A percentile compares a stretch with the other conserved stretches of the same genome.
These are phyloP conservation scores for Macroventuria anomochaeta DNA, from an alignment of 2,329 filamentous ascomycete genomes.

Conservation along the genomic window DNA sequence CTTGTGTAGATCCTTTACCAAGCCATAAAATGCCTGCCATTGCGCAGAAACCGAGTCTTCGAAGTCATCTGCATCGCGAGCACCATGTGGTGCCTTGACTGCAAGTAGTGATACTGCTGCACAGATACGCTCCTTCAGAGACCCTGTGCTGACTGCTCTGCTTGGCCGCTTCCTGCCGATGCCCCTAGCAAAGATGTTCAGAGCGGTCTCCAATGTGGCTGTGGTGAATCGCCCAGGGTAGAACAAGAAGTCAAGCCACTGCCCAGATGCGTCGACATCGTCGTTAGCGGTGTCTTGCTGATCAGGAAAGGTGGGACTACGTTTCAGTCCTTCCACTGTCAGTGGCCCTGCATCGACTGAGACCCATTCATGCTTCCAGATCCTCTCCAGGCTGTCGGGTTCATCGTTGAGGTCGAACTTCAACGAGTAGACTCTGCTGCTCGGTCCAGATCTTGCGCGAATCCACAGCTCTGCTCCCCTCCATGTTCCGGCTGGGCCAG, in stretches of 20 bases:
- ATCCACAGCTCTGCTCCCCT: constrained; percentile 55
- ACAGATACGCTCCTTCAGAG: constrained; percentile 78
- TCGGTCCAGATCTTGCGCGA: constrained; percentile 61
- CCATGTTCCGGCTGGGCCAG: constrained; percentile 47
- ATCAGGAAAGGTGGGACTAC: constrained; percentile 48
- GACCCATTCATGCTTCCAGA: constrained; percentile 67
- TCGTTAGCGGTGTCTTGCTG: constrained; percentile 40
- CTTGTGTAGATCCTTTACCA: constrained; percentile 85
- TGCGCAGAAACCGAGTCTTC: constrained; percentile 76
- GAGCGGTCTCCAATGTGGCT: constrained; percentile 80
- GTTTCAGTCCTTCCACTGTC: constrained; percentile 50
- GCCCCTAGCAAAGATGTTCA: constrained; percentile 79
- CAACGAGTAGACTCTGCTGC: constrained; percentile 71
- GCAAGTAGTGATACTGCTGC: constrained; percentile 74
- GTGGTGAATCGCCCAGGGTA: constrained; percentile 81
- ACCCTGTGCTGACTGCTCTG: constrained; percentile 50
- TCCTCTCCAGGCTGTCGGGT: constrained; percentile 65
- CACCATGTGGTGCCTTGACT: constrained; percentile 66
- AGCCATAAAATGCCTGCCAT: constrained; percentile 88
- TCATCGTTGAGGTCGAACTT: constrained; percentile 73
- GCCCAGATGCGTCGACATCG: constrained; percentile 67
- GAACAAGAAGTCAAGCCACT: constrained; percentile 85
- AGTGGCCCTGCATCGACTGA: constrained; percentile 52
- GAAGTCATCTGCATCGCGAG: constrained; percentile 78
- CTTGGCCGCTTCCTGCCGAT: constrained; percentile 43